Evolutionary conservation across 805 yeast genomes (phyloP), one percentile per base, ranked within the genome.

Genomic region (Zygosaccharomyces bailii): DNA sequence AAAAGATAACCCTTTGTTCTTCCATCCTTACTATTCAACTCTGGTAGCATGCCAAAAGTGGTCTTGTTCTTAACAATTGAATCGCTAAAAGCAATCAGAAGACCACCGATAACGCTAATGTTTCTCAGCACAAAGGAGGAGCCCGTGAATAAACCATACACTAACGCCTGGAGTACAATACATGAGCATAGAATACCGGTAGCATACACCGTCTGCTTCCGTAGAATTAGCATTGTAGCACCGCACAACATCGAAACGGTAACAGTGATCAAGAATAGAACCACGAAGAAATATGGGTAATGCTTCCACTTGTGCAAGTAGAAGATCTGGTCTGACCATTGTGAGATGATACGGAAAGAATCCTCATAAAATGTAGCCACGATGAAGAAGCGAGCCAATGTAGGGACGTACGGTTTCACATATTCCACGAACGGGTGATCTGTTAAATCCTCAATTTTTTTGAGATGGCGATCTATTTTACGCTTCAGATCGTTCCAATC

Each of bases 291-390:
- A 54, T 79, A 75, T 65, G 95, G 95, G 48, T 82, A 70, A 55
- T 82, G 86, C 62, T 95, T 80, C 71, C 80, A 85, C 54, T 80
- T 79, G 71, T 86, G 76, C 55, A 93, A 73, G 65, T 85, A 91
- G 64, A 79, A 84, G 18, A 87, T 86, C 67, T 91, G 99, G 58
- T 87, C 96, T 27, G 75, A 66, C 97, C 97, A 91, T 69, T 90
- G 97, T 4, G 88, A 70, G 42, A 81, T 55, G 57, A 91, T 86
- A 65, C 99, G 78, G 42, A 83, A 63, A 2, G 96, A 78, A 61
- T 93, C 98, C 68, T 91, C 98, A 53, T 80, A 78, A 63, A 90
- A 91, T 0, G 98, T 93, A 39, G 96, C 95, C 44, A 91, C 96
- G 50, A 91, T 90, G 53, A 90, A 78, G 49, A 86, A 80, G 46